Evolutionary conservation across 371 early-diverging fungal species (phyloP), one percentile per base, ranked within the genome.

Genomic region (Lichtheimia ramosa): DNA sequence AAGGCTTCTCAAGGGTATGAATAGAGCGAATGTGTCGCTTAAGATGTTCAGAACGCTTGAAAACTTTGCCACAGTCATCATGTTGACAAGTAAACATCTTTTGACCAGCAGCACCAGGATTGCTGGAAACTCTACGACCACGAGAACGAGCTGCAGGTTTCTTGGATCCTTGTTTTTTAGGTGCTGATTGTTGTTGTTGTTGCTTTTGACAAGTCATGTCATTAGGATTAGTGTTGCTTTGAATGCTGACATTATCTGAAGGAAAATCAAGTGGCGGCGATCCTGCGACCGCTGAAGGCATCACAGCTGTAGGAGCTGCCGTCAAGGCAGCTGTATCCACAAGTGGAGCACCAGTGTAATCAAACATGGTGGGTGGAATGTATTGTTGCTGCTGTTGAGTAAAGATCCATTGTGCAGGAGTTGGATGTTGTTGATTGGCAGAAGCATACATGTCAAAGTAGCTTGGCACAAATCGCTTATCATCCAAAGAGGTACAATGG

Each of bases 31-130:
- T 75, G 64, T 92, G 93, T 10, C 95, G 74, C 68, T 90, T 88
- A 54, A 93, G 74, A 70, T 93, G 92, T 68, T 93, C 93, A 56
- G 82, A 85, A 10, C 93, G 79, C 74, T 92, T 92, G 69, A 93
- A 95, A 40, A 83, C 79, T 48, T 88, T 82, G 51, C 84, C 84
- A 63, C 95, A 95, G 27, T 75, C 77, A 20, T 70, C 75, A 60
- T 75, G 66, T 1, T 68, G 68, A 62, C 87, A 85, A 0, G 71
- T 69, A 59, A 81, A 81, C 63, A 80, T 68, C 43, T 80, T 80
- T 49, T 56, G 58, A 14, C 74, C 71, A 14, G 65, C 62, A 41
- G 58, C 51, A 50, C 54, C 62, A 21, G 68, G 68, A 48, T 73
- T 66, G 25, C 66, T 69, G 13, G 75, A 73, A 23, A 79, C 79